A percentile compares a stretch with the other conserved stretches of the same genome.
Evolutionary conservation across 2,329 filamentous ascomycete species (phyloP).

Genomic region (Epichloe typhina): DNA sequence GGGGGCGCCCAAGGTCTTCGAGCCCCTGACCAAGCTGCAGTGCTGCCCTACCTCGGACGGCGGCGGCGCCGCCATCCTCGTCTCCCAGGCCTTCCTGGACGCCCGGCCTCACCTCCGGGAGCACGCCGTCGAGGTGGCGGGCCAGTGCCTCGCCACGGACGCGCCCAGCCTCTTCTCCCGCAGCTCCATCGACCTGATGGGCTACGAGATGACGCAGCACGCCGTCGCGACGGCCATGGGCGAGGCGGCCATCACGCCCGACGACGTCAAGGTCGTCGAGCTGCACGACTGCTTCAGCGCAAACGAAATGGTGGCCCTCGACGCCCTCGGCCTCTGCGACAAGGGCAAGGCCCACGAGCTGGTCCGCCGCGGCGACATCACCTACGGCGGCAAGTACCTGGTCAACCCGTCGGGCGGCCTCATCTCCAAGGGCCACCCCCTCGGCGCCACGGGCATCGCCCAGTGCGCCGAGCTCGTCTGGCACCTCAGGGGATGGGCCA

Average conservation of each 20-base stretch:
- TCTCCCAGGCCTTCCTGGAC: constrained; percentile 80
- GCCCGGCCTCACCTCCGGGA: constrained; percentile 67
- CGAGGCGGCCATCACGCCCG: constrained; percentile 57
- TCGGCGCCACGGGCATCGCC: constrained; percentile 87
- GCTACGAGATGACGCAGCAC: constrained; percentile 67
- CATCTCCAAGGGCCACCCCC: constrained; percentile 90
- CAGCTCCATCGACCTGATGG: constrained; percentile 77
- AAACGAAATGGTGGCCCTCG: constrained; percentile 85
- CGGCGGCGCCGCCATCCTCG: constrained; percentile 74
- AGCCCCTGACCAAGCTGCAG: constrained; percentile 91
- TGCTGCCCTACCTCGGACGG: constrained; percentile 96
- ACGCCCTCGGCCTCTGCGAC: constrained; percentile 67
- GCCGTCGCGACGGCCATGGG: constrained; percentile 57
- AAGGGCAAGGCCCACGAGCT: constrained; percentile 84
- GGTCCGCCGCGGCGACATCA: constrained; percentile 77
- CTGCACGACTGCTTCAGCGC: constrained; percentile 94
- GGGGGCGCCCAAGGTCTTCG: constrained; percentile 63
- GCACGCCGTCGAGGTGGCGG: constrained; percentile 80
- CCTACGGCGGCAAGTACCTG: constrained; percentile 71
- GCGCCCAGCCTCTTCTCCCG: constrained; percentile 63
- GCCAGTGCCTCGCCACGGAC: constrained; percentile 80
- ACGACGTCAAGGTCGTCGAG: constrained; percentile 73
- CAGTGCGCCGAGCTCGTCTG: constrained; percentile 92
- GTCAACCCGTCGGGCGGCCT: constrained; percentile 90
- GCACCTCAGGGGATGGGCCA: constrained; percentile 93